phyloP scores from a whole-genome alignment of 1,139 yeast species.

The Casaregolazyma lundiana region DNA sequence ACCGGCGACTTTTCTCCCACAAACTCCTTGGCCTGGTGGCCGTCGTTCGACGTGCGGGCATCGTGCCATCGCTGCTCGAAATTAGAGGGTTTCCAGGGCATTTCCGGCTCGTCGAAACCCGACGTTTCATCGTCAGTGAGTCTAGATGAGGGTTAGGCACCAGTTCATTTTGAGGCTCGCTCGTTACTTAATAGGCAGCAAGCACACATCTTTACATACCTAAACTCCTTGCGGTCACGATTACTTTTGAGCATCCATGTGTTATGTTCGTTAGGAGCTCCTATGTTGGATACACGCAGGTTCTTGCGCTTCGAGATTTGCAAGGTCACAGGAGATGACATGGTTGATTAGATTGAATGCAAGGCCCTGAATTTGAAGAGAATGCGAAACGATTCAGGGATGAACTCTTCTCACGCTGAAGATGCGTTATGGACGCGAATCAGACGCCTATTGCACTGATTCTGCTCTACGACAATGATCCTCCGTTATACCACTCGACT shows the following conservation, averaged over 20 bases:
- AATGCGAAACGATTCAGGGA: too few relatives aligned
- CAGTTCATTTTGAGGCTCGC: neutral
- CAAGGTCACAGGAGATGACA: slow-evolving; percentile 10
- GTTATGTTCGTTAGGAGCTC: neutral
- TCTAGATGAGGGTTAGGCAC: neutral
- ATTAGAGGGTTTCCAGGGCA: slow-evolving; percentile 20
- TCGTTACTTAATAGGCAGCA: neutral
- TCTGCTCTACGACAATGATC: too few relatives aligned
- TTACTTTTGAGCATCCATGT: slow-evolving; percentile 9
- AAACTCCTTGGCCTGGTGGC: too few relatives aligned
- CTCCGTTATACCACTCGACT: too few relatives aligned
- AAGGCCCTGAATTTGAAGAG: too few relatives aligned
- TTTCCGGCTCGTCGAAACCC: slow-evolving; percentile 19
- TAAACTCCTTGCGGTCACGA: slow-evolving; percentile 1
- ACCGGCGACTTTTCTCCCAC: too few relatives aligned
- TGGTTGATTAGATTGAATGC: slow-evolving; percentile 2
- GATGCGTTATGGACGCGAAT: too few relatives aligned
- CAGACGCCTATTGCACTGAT: too few relatives aligned
- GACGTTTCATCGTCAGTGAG: slow-evolving; percentile 18
- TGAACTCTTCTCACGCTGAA: too few relatives aligned
- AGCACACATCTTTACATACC: slow-evolving; percentile 3
- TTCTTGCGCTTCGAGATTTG: slow-evolving; percentile 11
- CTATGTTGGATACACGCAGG: slow-evolving; percentile 6
- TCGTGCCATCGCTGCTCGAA: slow-evolving; percentile 19
- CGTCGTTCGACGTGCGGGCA: slow-evolving; percentile 7